These are phyloP conservation scores for Tillandsia leiboldiana DNA, from an alignment of 176 grass and related monocot species.

Conservation along the genomic window DNA sequence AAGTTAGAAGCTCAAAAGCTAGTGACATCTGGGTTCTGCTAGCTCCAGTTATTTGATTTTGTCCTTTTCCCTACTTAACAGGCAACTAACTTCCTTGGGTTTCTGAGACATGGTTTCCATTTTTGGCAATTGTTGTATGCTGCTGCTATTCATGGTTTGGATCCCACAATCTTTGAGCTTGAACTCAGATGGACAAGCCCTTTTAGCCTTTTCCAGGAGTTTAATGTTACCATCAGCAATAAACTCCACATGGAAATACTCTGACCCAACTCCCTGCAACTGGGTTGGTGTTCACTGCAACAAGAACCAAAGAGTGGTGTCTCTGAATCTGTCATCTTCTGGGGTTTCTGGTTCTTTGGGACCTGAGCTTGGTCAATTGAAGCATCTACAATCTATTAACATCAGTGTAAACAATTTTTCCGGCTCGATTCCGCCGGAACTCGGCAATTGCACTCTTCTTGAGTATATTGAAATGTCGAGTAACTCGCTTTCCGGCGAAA, in stretches of 20 bases:
- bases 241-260: constrained; percentile 38
- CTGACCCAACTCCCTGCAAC: constrained; percentile 44
- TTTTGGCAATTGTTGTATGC: constrained; percentile 18
- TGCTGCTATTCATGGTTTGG: constrained; percentile 21
- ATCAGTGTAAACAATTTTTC: constrained; percentile 33
- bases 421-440: constrained; percentile 38
- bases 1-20: too few species aligned
- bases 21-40: background rate
- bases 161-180: constrained; percentile 31
- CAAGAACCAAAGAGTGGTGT: constrained; percentile 18
- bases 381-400: constrained; percentile 13
- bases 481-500: constrained; percentile 52
- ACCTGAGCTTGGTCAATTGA: constrained; percentile 35
- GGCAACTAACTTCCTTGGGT: background rate
- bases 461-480: constrained; percentile 37
- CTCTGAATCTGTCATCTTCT: constrained; percentile 30
- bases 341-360: constrained; percentile 39
- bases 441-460: constrained; percentile 49
- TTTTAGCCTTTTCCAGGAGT: constrained; percentile 40
- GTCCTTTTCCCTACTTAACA: background rate
- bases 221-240: constrained; percentile 30
- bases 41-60: background rate
- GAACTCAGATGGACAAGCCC: constrained; percentile 44
- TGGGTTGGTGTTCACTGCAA: constrained; percentile 45
- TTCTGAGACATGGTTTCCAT: constrained; percentile 21